Evolutionary conservation across 352 stramenopile genomes (phyloP).

Genomic region (Globisporangium echinulatum): DNA sequence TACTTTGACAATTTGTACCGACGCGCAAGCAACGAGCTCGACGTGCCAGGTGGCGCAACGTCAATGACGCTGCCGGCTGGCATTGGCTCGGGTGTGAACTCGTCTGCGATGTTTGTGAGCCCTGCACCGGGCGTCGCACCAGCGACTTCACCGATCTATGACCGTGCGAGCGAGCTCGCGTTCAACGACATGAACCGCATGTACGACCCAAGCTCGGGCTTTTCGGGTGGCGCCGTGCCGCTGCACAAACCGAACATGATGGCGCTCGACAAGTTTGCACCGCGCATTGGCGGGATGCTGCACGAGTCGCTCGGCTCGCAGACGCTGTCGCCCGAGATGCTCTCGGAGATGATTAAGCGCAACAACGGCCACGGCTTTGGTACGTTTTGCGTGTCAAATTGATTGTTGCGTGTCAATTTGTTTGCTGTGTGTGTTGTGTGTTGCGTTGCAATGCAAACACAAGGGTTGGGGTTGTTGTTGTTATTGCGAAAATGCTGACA

Average conservation of each 20-base stretch:
- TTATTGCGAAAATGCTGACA: neutral
- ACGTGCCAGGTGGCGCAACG: constrained; percentile 26
- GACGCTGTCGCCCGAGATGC: constrained; percentile 73
- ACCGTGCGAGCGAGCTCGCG: constrained; percentile 45
- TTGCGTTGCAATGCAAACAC: neutral
- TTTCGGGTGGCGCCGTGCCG: constrained; percentile 25
- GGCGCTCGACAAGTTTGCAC: constrained; percentile 14
- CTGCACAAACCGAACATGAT: constrained; percentile 34
- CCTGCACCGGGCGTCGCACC: constrained; percentile 16
- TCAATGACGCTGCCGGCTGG: constrained; percentile 63
- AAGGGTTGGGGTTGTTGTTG: neutral
- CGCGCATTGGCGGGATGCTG: constrained; percentile 11
- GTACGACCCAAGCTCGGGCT: constrained; percentile 61
- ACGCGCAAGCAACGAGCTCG: constrained; percentile 25
- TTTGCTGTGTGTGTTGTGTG: neutral
- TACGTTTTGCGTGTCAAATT: constrained; percentile 16
- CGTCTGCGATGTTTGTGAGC: constrained; percentile 29
- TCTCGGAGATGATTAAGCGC: constrained; percentile 80
- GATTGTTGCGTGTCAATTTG: neutral
- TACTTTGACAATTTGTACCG: constrained; percentile 80
- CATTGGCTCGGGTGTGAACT: constrained; percentile 57
- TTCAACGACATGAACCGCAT: constrained; percentile 66
- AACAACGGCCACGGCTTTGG: constrained; percentile 50
- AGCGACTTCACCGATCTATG: constrained; percentile 31
- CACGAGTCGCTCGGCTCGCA: constrained; percentile 55